A percentile compares a stretch with the other conserved stretches of the same genome.
phyloP scores from a whole-genome alignment of 495 filamentous ascomycete species.

The Clavariopsis aquatica region DNA sequence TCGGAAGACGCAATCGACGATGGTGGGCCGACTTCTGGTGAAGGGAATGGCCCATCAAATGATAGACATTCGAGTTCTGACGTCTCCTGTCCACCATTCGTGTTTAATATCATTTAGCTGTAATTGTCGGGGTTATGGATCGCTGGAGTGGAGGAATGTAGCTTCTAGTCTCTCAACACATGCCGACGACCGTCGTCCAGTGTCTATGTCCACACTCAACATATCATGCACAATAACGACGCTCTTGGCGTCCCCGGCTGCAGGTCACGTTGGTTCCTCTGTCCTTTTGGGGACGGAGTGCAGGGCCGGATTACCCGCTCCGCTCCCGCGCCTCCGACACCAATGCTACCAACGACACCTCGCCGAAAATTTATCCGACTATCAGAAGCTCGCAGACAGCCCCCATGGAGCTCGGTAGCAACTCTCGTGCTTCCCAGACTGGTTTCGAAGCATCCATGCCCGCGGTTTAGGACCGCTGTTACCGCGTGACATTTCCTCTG shows the following conservation, averaged over 20 bases:
- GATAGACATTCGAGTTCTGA: constrained; percentile 10
- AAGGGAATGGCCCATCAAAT: constrained; percentile 8
- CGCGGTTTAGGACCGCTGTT: constrained; percentile 37
- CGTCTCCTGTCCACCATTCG: not conserved
- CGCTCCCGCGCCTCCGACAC: constrained; percentile 25
- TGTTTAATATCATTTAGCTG: not conserved
- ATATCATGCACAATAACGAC: constrained; percentile 19
- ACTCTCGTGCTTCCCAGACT: constrained; percentile 20
- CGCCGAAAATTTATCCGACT: constrained; percentile 34
- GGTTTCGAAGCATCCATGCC: constrained; percentile 23
- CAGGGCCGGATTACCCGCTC: constrained; percentile 33
- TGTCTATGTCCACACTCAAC: not conserved
- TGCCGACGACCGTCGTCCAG: not conserved
- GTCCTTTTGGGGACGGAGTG: constrained; percentile 26
- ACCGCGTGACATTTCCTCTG: constrained; percentile 27
- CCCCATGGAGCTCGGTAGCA: constrained; percentile 4
- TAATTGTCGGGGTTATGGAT: constrained; percentile 20
- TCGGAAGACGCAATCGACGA: constrained; percentile 4
- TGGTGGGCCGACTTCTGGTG: not conserved
- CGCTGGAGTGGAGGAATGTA: not conserved
- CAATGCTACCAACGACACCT: constrained; percentile 12
- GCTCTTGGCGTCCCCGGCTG: constrained; percentile 23
- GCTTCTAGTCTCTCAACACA: not conserved
- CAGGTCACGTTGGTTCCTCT: constrained; percentile 25
- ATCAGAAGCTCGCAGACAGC: constrained; percentile 18